These are phyloP conservation scores for Saccharomycopsis sp. DNA, from an alignment of 805 yeast species.

Conservation along the genomic window DNA sequence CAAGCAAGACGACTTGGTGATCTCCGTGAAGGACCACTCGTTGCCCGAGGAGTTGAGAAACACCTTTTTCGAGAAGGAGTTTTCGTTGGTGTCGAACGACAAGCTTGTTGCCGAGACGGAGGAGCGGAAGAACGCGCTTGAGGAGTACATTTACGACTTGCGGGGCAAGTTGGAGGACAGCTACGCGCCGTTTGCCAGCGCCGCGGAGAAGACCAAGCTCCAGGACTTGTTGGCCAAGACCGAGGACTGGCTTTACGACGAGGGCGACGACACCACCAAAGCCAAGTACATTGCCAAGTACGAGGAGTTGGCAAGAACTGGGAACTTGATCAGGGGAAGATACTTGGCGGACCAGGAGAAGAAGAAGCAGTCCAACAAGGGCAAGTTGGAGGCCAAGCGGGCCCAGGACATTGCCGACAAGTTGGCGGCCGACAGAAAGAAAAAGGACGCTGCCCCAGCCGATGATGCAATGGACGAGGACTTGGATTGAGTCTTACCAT, in stretches of 20 bases:
- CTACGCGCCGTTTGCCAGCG: constrained; percentile 81
- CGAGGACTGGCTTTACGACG: constrained; percentile 98
- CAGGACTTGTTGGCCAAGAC: constrained; percentile 66
- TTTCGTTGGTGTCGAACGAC: constrained; percentile 77
- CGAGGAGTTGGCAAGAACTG: constrained; percentile 91
- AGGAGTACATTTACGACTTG: constrained; percentile 95
- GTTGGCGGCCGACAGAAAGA: constrained; percentile 61
- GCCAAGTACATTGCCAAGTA: constrained; percentile 96
- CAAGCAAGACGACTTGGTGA: constrained; percentile 71
- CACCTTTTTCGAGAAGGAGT: constrained; percentile 70
- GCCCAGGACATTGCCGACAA: constrained; percentile 78
- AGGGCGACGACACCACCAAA: constrained; percentile 92
- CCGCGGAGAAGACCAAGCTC: constrained; percentile 73
- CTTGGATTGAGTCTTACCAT: constrained; percentile 20
- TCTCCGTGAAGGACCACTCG: constrained; percentile 54
- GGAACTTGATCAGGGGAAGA: constrained; percentile 93
- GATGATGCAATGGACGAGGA: constrained; percentile 32
- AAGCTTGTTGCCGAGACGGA: constrained; percentile 97
- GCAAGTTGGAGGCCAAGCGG: constrained; percentile 81
- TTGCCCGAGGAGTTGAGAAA: constrained; percentile 49
- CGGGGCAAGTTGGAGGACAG: constrained; percentile 94
- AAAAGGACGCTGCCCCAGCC: constrained; percentile 30
- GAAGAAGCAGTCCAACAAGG: constrained; percentile 78
- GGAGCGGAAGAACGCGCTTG: constrained; percentile 95
- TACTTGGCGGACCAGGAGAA: constrained; percentile 92